Percentiles rank a stretch among this genome's conserved stretches.
These are phyloP conservation scores for Tulasnella sp. DNA, from an alignment of 768 basidiomycete genomes.

Conservation along the genomic window DNA sequence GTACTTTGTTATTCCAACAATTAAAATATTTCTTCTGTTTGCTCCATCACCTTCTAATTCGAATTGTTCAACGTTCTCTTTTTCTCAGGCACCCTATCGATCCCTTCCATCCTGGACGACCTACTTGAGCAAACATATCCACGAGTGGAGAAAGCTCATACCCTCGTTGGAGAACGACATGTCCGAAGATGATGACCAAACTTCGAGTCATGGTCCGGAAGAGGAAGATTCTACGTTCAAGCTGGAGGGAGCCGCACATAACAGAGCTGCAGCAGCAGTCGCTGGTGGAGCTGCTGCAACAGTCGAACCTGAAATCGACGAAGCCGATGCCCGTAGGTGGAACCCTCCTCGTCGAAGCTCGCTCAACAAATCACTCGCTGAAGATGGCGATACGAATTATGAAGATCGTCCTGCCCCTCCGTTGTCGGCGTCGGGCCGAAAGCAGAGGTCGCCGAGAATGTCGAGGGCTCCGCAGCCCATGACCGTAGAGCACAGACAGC, in stretches of 20 bases:
- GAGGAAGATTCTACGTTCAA: slow-evolving; percentile 1
- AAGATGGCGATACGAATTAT: not conserved
- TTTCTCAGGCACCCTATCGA: slow-evolving; percentile 19
- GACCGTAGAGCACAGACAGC: not conserved
- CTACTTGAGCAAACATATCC: slow-evolving; percentile 18
- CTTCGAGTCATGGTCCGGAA: not conserved
- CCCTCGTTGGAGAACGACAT: slow-evolving; percentile 16
- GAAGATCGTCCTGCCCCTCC: not conserved
- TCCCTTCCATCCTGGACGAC: slow-evolving; percentile 21
- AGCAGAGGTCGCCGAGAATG: not conserved
- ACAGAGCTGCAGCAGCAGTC: not conserved
- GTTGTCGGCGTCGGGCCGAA: not conserved
- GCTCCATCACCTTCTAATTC: not conserved
- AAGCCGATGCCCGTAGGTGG: not conserved
- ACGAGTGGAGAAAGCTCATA: slow-evolving; percentile 9
- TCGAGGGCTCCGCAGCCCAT: not conserved
- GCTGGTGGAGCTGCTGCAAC: not conserved
- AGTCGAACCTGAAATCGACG: not conserved
- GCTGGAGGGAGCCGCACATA: not conserved
- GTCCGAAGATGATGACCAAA: slow-evolving; percentile 1
- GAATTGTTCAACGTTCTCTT: not conserved
- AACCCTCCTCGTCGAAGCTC: slow-evolving; percentile 2
- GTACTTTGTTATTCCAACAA: not conserved
- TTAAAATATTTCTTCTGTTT: not conserved
- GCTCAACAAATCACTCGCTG: not conserved